Conservation (phyloP, 306 rosid species). For the Carpinus viminea region DNA sequence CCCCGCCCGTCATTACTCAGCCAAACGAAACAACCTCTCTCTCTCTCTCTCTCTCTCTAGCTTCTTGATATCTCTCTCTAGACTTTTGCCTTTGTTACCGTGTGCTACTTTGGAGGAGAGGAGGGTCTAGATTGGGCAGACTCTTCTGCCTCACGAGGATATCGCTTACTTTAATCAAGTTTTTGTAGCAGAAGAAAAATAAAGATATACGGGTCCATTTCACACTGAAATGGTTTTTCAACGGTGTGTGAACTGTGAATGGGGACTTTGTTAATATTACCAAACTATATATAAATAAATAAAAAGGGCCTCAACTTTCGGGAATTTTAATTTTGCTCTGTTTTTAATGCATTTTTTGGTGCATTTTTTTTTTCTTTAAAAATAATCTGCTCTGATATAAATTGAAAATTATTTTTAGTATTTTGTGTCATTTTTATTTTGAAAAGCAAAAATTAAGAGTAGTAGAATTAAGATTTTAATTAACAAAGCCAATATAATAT, state of each 20-base stretch:
- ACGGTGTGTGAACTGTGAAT: neutral
- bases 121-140: neutral
- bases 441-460: too few species aligned
- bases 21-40: neutral
- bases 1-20: slow-evolving; percentile 68
- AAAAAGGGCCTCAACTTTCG: too few species aligned
- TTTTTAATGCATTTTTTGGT: too few species aligned
- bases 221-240: slow-evolving; percentile 17
- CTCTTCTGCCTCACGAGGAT: slow-evolving; percentile 29
- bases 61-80: slow-evolving; percentile 8
- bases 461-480: too few species aligned
- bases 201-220: slow-evolving; percentile 28
- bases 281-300: too few species aligned
- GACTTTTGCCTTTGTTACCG: neutral
- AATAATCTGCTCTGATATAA: too few species aligned
- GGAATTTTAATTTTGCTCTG: too few species aligned
- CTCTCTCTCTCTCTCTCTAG: neutral
- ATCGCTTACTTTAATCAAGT: slow-evolving; percentile 32
- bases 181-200: slow-evolving; percentile 26
- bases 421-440: too few species aligned
- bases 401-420: too few species aligned
- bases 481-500: too few species aligned
- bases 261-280: too few species aligned
- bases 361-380: too few species aligned
- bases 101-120: neutral